Base-by-base conservation (phyloP, 371 early-diverging fungal genomes). In the Coemansia sp. region DNA sequence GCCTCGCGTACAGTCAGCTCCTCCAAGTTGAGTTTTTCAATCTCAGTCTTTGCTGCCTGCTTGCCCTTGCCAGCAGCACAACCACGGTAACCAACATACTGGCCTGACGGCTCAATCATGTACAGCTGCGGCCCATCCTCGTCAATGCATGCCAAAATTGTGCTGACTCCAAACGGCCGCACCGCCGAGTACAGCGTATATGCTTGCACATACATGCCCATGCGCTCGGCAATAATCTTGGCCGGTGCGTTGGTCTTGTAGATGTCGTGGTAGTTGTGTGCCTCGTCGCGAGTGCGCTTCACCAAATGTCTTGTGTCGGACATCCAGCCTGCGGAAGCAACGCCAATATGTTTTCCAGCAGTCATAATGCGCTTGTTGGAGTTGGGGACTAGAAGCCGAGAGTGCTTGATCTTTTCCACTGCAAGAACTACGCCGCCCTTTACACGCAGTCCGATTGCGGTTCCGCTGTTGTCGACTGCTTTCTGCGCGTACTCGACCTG, bases 401-500 rank as follows among this genome's bases (percentile, higher is more conserved):
- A 96, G 71, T 93, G 93, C 71, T 95, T 85, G 57, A 97, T 87
- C 81, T 97, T 97, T 73, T 97, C 98, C 30, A 94, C 94, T 4
- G 95, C 99, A 54, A 98, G 85, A 23, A 98, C 95, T 51, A 98
- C 90, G 58, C 99, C 99, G 72, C 94, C 95, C 80, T 95, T 94
- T 60, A 89, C 91, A 59, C 94, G 92, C 55, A 98, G 86, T 52
- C 97, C 98, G 65, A 98, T 91, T 33, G 93, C 91, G 37, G 98
- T 98, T 50, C 98, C 99, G 82, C 94, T 92, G 86, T 96, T 96
- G 71, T 99, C 98, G 30, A 98, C 97, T 40, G 99, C 98, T 82
- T 99, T 97, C 64, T 86, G 82, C 55, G 99, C 99, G 80, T 99
- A 99, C 84, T 99, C 99, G 52, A 96, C 93, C 83, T 99, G 99